phyloP scores from a whole-genome alignment of 768 basidiomycete genomes.

The Lenzites betulinus region DNA sequence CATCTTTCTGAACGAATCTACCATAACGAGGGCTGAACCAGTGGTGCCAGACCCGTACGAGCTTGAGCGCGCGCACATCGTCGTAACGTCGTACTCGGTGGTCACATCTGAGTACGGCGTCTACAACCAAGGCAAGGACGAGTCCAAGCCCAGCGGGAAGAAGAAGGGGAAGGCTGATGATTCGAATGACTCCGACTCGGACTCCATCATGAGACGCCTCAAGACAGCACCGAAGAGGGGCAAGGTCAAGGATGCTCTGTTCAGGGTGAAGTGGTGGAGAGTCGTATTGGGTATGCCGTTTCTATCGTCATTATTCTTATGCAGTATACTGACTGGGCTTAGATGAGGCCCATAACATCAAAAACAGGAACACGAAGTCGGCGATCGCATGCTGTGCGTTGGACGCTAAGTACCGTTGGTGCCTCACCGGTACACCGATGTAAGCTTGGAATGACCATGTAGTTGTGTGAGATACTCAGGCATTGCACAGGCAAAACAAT shows the following conservation, averaged over 20 bases:
- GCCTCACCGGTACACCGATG: conserved; percentile 49
- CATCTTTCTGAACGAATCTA: background rate
- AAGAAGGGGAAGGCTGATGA: conserved; percentile 35
- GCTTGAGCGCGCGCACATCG: conserved; percentile 62
- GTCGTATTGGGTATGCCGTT: conserved; percentile 71
- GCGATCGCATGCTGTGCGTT: conserved; percentile 44
- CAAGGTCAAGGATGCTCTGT: conserved; percentile 66
- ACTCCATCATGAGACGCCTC: conserved; percentile 48
- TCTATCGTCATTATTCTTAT: too few species aligned
- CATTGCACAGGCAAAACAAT: conserved; percentile 69
- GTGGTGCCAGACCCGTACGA: conserved; percentile 49
- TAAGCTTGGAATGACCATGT: conserved; percentile 15
- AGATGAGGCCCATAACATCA: conserved; percentile 66
- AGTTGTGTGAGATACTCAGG: background rate
- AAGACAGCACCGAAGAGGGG: conserved; percentile 42
- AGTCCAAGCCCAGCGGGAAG: conserved; percentile 47
- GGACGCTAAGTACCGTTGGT: conserved; percentile 51
- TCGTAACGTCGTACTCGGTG: conserved; percentile 87
- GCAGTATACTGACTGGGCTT: background rate
- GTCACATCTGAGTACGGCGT: conserved; percentile 76
- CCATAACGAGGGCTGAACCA: too few species aligned
- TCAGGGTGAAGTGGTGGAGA: conserved; percentile 79
- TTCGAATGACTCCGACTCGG: conserved; percentile 37
- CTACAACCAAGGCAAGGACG: conserved; percentile 53
- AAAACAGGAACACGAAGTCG: conserved; percentile 46